phyloP scores from a whole-genome alignment of 2,329 filamentous ascomycete species.

The Lachnellula arida region DNA sequence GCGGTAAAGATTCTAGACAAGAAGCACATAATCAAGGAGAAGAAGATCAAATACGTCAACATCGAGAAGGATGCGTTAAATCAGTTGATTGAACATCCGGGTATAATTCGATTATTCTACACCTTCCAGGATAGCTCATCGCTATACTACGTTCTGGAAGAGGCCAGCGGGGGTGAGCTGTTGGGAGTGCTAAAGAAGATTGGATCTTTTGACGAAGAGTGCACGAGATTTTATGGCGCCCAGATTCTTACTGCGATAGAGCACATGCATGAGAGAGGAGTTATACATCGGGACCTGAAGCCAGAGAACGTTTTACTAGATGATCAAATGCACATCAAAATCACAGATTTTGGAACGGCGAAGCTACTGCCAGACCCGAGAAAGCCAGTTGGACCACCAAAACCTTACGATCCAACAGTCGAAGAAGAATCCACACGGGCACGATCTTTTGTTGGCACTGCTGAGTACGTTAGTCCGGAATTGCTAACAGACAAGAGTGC shows the following conservation, averaged over 20 bases:
- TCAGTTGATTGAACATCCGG: slow-evolving; percentile 90
- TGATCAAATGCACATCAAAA: slow-evolving; percentile 95
- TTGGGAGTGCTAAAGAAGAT: slow-evolving; percentile 91
- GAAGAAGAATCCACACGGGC: slow-evolving; percentile 64
- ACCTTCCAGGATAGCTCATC: slow-evolving; percentile 97
- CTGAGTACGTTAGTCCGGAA: slow-evolving; percentile 97
- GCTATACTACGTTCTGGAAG: slow-evolving; percentile 92
- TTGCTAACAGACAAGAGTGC: slow-evolving; percentile 95
- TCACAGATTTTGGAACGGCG: slow-evolving; percentile 98
- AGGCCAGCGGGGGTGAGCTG: slow-evolving; percentile 88
- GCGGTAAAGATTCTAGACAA: slow-evolving; percentile 98
- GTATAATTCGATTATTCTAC: slow-evolving; percentile 94
- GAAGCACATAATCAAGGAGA: slow-evolving; percentile 98
- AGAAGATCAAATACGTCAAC: slow-evolving; percentile 99
- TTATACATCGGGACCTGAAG: slow-evolving; percentile 95
- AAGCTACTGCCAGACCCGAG: slow-evolving; percentile 70
- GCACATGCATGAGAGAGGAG: slow-evolving; percentile 95
- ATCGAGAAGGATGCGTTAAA: slow-evolving; percentile 99
- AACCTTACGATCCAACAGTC: slow-evolving; percentile 36
- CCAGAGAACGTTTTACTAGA: slow-evolving; percentile 96
- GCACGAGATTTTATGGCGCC: slow-evolving; percentile 87
- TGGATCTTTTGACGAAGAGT: slow-evolving; percentile 91
- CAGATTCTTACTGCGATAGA: slow-evolving; percentile 95
- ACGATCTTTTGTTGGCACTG: slow-evolving; percentile 94
- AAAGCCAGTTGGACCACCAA: slow-evolving; percentile 26